Evolutionary conservation across 2,329 filamentous ascomycete genomes (phyloP).

Genomic region (Penicillium capsulatum): DNA sequence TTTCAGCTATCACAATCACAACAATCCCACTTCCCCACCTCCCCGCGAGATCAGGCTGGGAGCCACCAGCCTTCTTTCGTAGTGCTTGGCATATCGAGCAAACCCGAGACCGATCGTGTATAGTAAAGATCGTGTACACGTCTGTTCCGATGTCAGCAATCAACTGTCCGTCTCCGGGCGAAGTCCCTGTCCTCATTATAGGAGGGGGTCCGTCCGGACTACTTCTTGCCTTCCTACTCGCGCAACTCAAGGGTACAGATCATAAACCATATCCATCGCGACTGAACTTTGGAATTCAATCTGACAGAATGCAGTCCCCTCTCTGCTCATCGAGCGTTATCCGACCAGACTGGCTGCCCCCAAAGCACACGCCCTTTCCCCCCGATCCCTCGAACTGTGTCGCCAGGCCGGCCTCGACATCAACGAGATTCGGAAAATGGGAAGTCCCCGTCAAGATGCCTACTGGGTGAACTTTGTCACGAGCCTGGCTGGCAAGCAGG

Average conservation of each 20-base stretch:
- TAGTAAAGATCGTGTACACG: too few relatives aligned
- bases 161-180: too few relatives aligned
- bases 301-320: slow-evolving; percentile 15
- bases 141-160: too few relatives aligned
- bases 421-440: slow-evolving; percentile 22
- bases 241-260: slow-evolving; percentile 26
- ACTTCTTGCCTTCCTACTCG: slow-evolving; percentile 33
- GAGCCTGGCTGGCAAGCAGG: slow-evolving; percentile 33
- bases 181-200: slow-evolving; percentile 27
- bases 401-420: slow-evolving; percentile 27
- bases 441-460: slow-evolving; percentile 27
- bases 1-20: too few relatives aligned
- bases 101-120: too few relatives aligned
- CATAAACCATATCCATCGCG: not conserved
- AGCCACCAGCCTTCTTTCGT: too few relatives aligned
- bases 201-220: slow-evolving; percentile 39
- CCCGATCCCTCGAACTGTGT: slow-evolving; percentile 28
- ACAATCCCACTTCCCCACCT: too few relatives aligned
- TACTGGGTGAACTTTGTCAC: slow-evolving; percentile 43
- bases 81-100: too few relatives aligned
- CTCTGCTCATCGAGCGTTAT: slow-evolving; percentile 29
- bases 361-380: slow-evolving; percentile 30
- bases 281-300: not conserved
- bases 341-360: slow-evolving; percentile 24
- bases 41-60: too few relatives aligned